Evolutionary conservation across 2,329 filamentous ascomycete species (phyloP).

Genomic region (Setomelanomma holmii): DNA sequence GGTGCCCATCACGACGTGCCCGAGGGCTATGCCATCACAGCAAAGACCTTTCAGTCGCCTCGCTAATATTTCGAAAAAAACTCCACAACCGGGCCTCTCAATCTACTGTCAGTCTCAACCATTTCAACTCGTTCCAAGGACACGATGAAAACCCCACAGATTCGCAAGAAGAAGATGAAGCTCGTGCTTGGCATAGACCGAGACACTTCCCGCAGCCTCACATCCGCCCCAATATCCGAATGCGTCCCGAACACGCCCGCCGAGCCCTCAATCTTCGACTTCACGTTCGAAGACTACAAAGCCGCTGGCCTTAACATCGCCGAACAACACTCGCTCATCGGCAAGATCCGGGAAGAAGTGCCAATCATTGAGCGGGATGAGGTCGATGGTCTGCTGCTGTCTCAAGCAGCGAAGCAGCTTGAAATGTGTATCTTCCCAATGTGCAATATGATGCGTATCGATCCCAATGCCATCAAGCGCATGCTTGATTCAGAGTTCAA

Average conservation of each 20-base stretch:
- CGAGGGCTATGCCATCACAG: no score
- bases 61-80: neutral
- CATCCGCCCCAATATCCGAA: no score
- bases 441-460: conserved; percentile 15
- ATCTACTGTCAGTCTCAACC: neutral
- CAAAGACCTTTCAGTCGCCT: no score
- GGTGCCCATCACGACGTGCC: neutral
- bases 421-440: conserved; percentile 4
- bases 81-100: neutral
- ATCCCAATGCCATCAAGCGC: conserved; percentile 6
- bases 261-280: neutral
- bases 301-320: conserved; percentile 6
- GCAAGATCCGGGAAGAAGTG: conserved; percentile 8
- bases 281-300: conserved; percentile 14
- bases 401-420: conserved; percentile 4
- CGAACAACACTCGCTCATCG: conserved; percentile 9
- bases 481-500: conserved; percentile 14
- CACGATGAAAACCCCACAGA: neutral
- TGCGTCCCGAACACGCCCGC: neutral
- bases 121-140: neutral
- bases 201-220: neutral
- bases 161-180: neutral
- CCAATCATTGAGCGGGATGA: conserved; percentile 13
- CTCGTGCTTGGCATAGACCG: neutral
- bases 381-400: conserved; percentile 6